These are phyloP conservation scores for Echinochloa phyllopogon DNA, from an alignment of 176 grass and related monocot genomes.

Conservation along the genomic window DNA sequence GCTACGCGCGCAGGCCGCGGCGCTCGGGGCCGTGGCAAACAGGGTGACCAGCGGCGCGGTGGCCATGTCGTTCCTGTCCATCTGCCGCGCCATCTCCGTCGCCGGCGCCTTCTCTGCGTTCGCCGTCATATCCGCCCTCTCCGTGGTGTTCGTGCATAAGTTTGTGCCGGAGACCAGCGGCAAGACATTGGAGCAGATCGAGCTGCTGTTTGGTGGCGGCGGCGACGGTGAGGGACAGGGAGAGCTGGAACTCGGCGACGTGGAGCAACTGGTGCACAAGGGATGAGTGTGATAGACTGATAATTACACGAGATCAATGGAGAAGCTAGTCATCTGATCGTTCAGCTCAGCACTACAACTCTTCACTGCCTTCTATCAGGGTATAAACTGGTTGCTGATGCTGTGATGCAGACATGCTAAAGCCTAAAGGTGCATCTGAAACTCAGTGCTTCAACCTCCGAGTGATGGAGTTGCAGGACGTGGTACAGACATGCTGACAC, in stretches of 20 bases:
- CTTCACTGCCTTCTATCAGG: not conserved
- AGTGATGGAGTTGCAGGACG: not conserved
- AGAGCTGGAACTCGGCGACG: conserved; percentile 63
- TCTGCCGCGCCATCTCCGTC: conserved; percentile 58
- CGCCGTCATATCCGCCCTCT: conserved; percentile 56
- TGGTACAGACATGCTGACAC: not conserved
- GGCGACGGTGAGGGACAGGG: not conserved
- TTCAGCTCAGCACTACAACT: not conserved
- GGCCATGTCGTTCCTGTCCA: conserved; percentile 79
- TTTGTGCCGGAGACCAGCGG: conserved; percentile 77
- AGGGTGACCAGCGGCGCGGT: conserved; percentile 71
- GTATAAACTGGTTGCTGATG: not conserved
- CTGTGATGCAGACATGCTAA: not conserved
- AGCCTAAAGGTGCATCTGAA: not conserved
- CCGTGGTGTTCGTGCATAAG: conserved; percentile 63
- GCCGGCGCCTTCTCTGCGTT: conserved; percentile 65
- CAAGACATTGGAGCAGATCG: conserved; percentile 81
- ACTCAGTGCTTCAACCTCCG: not conserved
- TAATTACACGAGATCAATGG: not conserved
- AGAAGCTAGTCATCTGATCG: not conserved
- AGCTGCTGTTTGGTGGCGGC: conserved; percentile 51
- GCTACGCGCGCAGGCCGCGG: conserved; percentile 75
- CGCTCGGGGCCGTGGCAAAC: conserved; percentile 54
- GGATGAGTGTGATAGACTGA: not conserved
- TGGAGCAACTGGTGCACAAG: conserved; percentile 35